Evolutionary conservation across 2,329 filamentous ascomycete genomes (phyloP).

Genomic region (Apiospora saccharicola): DNA sequence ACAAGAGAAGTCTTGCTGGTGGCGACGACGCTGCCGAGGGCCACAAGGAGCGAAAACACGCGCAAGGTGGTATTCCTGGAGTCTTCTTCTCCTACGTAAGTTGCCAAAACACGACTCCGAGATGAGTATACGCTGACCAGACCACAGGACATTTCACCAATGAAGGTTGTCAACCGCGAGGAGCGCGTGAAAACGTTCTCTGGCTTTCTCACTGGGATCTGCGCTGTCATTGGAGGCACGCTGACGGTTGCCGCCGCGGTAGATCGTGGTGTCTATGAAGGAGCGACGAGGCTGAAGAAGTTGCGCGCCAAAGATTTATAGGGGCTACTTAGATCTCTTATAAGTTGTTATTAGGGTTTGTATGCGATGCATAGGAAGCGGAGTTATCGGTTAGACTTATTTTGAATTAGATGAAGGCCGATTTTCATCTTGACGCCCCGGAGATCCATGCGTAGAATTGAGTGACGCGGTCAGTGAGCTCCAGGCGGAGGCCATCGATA

Average conservation of each 20-base stretch:
- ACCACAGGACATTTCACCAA: slow-evolving; percentile 89
- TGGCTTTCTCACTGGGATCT: slow-evolving; percentile 91
- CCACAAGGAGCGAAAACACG: slow-evolving; percentile 90
- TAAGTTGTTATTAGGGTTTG: slow-evolving; percentile 26
- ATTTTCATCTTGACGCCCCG: neutral
- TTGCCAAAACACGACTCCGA: slow-evolving; percentile 34
- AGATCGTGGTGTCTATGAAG: slow-evolving; percentile 91
- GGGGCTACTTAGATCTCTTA: slow-evolving; percentile 30
- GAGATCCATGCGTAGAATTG: neutral
- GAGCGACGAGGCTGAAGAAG: slow-evolving; percentile 85
- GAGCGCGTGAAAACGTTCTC: slow-evolving; percentile 87
- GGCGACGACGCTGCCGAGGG: slow-evolving; percentile 87
- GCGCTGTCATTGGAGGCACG: slow-evolving; percentile 93
- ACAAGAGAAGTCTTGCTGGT: slow-evolving; percentile 86
- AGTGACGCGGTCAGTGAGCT: neutral
- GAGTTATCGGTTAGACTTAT: slow-evolving; percentile 36
- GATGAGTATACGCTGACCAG: neutral
- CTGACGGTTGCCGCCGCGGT: slow-evolving; percentile 94
- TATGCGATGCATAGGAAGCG: slow-evolving; percentile 35
- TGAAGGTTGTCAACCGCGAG: slow-evolving; percentile 99
- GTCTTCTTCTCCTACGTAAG: slow-evolving; percentile 98
- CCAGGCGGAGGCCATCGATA: neutral
- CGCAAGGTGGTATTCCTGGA: slow-evolving; percentile 89
- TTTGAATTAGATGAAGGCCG: slow-evolving; percentile 27
- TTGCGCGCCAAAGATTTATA: slow-evolving; percentile 71